Evolutionary conservation across 2,329 filamentous ascomycete genomes (phyloP).

Genomic region (Pseudogymnoascus verrucosus): DNA sequence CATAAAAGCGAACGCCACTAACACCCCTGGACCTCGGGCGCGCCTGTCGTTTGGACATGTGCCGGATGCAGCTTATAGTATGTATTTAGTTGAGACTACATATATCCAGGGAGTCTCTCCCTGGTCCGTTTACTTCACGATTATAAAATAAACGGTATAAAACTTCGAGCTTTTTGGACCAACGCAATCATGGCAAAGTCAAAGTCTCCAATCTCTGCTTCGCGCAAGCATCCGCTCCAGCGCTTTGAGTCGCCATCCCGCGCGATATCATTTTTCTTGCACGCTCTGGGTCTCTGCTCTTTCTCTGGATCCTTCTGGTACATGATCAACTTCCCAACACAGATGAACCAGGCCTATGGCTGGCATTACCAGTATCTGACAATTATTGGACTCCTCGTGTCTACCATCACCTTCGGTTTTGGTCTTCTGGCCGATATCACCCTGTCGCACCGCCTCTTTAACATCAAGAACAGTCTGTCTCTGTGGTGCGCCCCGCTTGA

Average conservation of each 20-base stretch:
- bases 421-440: conserved; percentile 60
- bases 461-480: conserved; percentile 58
- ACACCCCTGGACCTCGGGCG: neutral
- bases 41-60: conserved; percentile 7
- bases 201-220: conserved; percentile 11
- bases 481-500: conserved; percentile 62
- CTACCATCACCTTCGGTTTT: conserved; percentile 51
- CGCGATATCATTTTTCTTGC: conserved; percentile 53
- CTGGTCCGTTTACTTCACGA: neutral
- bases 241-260: conserved; percentile 57
- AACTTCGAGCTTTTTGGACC: neutral
- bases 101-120: neutral
- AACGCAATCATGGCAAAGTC: conserved; percentile 16
- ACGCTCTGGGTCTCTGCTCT: conserved; percentile 45
- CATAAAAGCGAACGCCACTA: neutral
- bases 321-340: conserved; percentile 40
- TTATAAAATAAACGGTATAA: neutral
- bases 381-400: conserved; percentile 59
- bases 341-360: conserved; percentile 53
- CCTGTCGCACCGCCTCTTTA: conserved; percentile 49
- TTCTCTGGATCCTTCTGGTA: conserved; percentile 48
- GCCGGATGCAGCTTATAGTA: neutral
- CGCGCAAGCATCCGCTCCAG: conserved; percentile 51
- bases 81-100: neutral
- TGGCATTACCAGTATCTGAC: conserved; percentile 66